Evolutionary conservation across 371 early-diverging fungal genomes (phyloP), one percentile per base, ranked within the genome.

Genomic region (Mortierella sp.): DNA sequence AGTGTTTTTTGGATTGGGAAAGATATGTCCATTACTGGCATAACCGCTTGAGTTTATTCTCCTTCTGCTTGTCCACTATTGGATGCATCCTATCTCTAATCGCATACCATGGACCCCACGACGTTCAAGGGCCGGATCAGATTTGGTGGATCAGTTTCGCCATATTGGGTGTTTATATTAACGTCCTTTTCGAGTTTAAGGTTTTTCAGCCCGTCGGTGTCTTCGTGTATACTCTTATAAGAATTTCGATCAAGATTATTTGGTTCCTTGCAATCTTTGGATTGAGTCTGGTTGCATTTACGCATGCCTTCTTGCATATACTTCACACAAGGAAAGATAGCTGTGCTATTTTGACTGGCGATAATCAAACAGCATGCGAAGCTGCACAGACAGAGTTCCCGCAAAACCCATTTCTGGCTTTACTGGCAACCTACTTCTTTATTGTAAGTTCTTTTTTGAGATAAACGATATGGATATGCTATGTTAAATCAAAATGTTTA

Each of bases 131-230:
- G 0, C 79, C 79, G 4, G 10, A 45, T 2, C 79, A 73, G 19
- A 70, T 78, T 13, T 63, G 70, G 65, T 32, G 62, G 6, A 60
- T 78, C 67, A 72, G 79, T 28, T 78, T 78, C 47, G 65, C 63
- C 13, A 63, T 78, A 43, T 10, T 78, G 45, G 58, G 55, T 19
- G 28, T 74, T 0, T 78, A 78, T 22, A 10, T 78, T 41, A 73
- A 78, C 36, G 59, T 78, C 59, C 70, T 78, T 73, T 78, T 78
- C 36, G 79, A 78, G 36, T 48, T 78, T n/a, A 70, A 74, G 5
- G 70, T 72, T 19, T 24, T 78, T 33, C 62, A 58, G 22, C 74
- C 70, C 48, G 60, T 78, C 24, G 79, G 79, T n/a, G 58, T 67
- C 13, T 74, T 70, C 11, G 79, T 78, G 60, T 70, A 78, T 63